Conservation (phyloP, 129 eudicot genomes). For the Flaveria trinervia region DNA sequence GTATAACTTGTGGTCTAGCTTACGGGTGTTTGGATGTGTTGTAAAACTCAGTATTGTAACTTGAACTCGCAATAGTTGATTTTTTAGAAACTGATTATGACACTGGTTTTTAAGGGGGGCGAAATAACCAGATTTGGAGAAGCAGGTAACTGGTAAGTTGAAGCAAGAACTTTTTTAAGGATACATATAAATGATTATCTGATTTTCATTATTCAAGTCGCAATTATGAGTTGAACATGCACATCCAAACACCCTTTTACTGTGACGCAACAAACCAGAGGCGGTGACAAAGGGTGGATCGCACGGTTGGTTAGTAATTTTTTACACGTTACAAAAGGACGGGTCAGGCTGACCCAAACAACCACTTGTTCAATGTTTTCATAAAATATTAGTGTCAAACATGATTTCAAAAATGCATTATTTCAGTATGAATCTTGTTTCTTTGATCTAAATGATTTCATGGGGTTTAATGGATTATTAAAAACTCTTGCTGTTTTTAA, state of each 20-base stretch:
- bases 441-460: background rate
- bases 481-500: background rate
- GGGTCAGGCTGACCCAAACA: background rate
- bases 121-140: background rate
- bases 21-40: constrained; percentile 8
- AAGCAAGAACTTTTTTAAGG: background rate
- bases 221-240: background rate
- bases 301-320: background rate
- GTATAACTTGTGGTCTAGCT: background rate
- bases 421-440: background rate
- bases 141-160: background rate
- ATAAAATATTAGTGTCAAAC: background rate
- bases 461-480: background rate
- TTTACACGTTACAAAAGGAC: background rate
- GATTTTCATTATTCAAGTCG: background rate
- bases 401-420: background rate
- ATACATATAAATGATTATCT: background rate
- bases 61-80: background rate
- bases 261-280: background rate
- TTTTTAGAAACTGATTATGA: background rate
- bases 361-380: background rate
- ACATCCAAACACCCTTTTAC: constrained; percentile 15
- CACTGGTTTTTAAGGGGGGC: too few species aligned
- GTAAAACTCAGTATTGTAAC: background rate
- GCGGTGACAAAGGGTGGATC: background rate